Evolutionary conservation across 1,284 basidiomycete genomes (phyloP).

Genomic region (Ceratobasidium sp.): DNA sequence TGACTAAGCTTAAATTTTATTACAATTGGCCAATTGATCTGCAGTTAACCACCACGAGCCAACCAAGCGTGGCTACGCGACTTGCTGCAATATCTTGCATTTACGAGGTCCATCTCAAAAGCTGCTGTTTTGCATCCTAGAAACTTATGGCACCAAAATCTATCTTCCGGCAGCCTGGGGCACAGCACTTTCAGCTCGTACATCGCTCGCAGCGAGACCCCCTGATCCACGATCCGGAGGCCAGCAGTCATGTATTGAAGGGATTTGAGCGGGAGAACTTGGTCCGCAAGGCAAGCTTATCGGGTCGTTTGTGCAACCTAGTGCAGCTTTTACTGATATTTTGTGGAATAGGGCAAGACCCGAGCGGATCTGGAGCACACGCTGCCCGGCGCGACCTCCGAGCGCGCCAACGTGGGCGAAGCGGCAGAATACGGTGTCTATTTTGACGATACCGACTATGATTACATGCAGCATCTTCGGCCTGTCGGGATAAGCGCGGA

Average conservation of each 20-base stretch:
- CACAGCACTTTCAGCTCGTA: conserved; percentile 95
- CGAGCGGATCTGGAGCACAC: conserved; percentile 72
- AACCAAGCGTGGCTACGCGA: not conserved
- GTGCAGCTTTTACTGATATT: conserved; percentile 35
- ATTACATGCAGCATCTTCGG: conserved; percentile 98
- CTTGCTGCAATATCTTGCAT: not conserved
- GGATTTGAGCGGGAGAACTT: conserved; percentile 72
- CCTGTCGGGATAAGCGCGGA: conserved; percentile 74
- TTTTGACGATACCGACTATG: conserved; percentile 97
- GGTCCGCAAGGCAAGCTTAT: conserved; percentile 63
- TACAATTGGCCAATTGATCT: conserved; percentile 24
- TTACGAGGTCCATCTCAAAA: not conserved
- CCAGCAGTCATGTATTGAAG: conserved; percentile 87
- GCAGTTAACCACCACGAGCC: not conserved
- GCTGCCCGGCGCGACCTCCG: conserved; percentile 60
- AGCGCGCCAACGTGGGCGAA: conserved; percentile 75
- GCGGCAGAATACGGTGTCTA: conserved; percentile 91
- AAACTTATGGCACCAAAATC: conserved; percentile 65
- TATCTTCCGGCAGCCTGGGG: conserved; percentile 86
- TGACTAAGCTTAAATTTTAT: conserved; percentile 39
- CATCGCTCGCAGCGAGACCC: conserved; percentile 97
- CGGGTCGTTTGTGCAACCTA: not conserved
- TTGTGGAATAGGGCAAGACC: conserved; percentile 68
- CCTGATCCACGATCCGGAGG: conserved; percentile 91
- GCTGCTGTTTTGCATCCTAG: not conserved